Conservation (phyloP, 192 early-diverging fungal species). For the Thamnidium elegans region DNA sequence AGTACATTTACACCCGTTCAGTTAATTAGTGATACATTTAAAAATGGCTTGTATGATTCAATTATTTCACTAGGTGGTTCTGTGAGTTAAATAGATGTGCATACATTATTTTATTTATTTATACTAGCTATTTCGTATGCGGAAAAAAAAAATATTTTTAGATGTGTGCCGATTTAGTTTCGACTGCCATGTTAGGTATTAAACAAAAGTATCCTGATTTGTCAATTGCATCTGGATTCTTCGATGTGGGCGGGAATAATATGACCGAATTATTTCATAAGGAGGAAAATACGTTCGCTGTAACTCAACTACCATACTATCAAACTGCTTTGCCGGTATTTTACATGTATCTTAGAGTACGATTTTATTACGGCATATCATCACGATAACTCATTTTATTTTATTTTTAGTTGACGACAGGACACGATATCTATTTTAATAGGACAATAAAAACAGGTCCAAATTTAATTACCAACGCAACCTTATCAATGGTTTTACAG, state of each 20-base stretch:
- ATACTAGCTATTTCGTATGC: neutral
- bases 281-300: neutral
- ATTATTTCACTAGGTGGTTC: conserved; percentile 21
- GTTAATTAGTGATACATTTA: too few species aligned
- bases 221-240: conserved; percentile 3
- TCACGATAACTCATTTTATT: neutral
- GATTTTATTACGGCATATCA: neutral
- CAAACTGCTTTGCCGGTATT: conserved; percentile 23
- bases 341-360: conserved; percentile 23
- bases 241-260: conserved; percentile 20
- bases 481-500: neutral
- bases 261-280: conserved; percentile 14
- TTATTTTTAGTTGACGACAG: conserved; percentile 18
- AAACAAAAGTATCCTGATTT: neutral
- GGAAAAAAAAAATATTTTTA: conserved; percentile 8
- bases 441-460: conserved; percentile 24
- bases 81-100: neutral
- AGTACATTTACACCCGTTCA: too few species aligned
- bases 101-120: neutral
- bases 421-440: conserved; percentile 14
- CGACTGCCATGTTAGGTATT: conserved; percentile 1
- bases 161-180: neutral
- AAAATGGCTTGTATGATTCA: conserved; percentile 6
- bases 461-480: conserved; percentile 11
- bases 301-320: conserved; percentile 25